phyloP scores from a whole-genome alignment of 2,329 filamentous ascomycete species.

The Onygenales sp. region DNA sequence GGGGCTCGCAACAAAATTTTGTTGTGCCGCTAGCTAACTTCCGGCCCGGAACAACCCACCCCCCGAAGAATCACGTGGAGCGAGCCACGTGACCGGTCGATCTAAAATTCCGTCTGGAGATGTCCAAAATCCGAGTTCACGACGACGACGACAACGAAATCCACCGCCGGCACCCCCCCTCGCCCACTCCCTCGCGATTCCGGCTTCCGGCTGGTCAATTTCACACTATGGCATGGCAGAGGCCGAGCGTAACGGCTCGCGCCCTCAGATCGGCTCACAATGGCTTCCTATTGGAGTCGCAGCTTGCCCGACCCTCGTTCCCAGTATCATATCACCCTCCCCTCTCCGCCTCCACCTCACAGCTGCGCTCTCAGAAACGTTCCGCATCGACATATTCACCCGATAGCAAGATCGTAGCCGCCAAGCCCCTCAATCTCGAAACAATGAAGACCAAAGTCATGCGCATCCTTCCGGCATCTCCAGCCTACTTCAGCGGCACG shows the following conservation, averaged over 20 bases:
- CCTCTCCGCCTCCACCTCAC: constrained; percentile 5
- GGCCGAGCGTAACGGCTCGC: constrained; percentile 24
- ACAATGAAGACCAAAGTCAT: constrained; percentile 38
- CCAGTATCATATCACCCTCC: constrained; percentile 18
- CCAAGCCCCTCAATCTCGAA: constrained; percentile 25
- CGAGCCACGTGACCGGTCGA: constrained; percentile 8
- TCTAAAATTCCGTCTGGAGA: background rate
- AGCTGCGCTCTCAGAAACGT: constrained; percentile 10
- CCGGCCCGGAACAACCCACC: background rate
- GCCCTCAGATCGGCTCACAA: constrained; percentile 25
- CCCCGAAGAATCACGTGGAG: background rate
- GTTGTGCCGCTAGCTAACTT: background rate
- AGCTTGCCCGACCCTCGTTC: constrained; percentile 22
- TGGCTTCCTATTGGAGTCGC: constrained; percentile 28
- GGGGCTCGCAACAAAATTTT: constrained; percentile 6
- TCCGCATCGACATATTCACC: constrained; percentile 12
- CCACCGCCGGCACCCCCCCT: background rate
- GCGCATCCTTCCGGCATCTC: constrained; percentile 71
- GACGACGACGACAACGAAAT: background rate
- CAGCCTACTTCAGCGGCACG: constrained; percentile 89
- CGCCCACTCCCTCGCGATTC: background rate
- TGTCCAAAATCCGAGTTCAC: constrained; percentile 5
- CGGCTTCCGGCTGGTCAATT: background rate
- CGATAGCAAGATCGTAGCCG: constrained; percentile 13
- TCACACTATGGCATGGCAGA: constrained; percentile 28